These are phyloP conservation scores for Globisporangium polare DNA, from an alignment of 352 stramenopile genomes.

Conservation along the genomic window DNA sequence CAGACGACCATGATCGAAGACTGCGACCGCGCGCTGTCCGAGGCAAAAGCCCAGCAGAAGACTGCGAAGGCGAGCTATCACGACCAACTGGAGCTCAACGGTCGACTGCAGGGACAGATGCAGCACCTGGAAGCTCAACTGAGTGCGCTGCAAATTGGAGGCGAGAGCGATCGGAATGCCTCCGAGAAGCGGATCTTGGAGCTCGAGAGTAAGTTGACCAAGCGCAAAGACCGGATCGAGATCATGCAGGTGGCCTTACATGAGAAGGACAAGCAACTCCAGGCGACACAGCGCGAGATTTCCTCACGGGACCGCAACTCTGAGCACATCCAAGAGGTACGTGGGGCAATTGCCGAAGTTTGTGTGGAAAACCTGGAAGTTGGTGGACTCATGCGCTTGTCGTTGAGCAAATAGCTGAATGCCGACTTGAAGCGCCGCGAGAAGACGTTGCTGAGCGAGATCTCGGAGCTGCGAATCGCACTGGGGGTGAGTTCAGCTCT, in stretches of 20 bases:
- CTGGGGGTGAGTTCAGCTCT: constrained; percentile 29
- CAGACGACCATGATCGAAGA: constrained; percentile 77
- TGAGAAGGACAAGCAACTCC: constrained; percentile 46
- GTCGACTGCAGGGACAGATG: constrained; percentile 25
- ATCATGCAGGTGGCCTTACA: constrained; percentile 33
- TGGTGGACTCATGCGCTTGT: not conserved
- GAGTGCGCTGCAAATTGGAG: constrained; percentile 17
- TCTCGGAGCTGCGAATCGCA: constrained; percentile 48
- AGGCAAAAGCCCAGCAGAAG: constrained; percentile 38
- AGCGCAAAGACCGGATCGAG: constrained; percentile 36
- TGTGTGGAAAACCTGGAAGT: not conserved
- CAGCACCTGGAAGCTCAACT: constrained; percentile 39
- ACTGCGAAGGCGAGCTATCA: constrained; percentile 32
- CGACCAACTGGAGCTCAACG: constrained; percentile 36
- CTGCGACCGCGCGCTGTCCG: constrained; percentile 52
- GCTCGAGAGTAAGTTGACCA: constrained; percentile 38
- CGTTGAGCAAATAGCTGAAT: constrained; percentile 20
- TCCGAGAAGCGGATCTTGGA: constrained; percentile 27
- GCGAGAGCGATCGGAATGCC: constrained; percentile 16
- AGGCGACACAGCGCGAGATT: constrained; percentile 37
- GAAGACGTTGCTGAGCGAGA: constrained; percentile 44
- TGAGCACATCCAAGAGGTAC: constrained; percentile 46
- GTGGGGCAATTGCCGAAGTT: not conserved
- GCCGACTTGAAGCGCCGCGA: constrained; percentile 50
- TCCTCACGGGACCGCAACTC: constrained; percentile 30